Percentiles rank a stretch among this genome's conserved stretches.
Conservation (phyloP, 345 rosid species). For the Eucalyptus rudis region DNA sequence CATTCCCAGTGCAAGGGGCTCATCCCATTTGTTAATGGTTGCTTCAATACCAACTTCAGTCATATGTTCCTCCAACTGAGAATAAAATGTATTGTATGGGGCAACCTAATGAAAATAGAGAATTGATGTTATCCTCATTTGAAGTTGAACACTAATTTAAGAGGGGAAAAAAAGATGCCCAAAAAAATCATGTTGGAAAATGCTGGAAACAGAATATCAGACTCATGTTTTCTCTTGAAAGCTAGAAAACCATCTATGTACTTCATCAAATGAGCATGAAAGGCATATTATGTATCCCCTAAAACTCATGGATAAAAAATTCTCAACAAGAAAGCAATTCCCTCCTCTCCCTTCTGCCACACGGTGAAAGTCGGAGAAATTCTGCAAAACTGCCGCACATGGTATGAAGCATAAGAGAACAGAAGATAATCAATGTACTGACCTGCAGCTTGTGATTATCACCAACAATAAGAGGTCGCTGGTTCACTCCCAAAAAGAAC, state of each 20-base stretch:
- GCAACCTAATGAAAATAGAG: conserved; percentile 45
- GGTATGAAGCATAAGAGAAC: background rate
- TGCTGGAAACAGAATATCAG: background rate
- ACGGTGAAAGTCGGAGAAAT: background rate
- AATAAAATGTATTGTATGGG: conserved; percentile 86
- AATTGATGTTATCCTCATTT: background rate
- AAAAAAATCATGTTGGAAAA: background rate
- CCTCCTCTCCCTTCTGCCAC: background rate
- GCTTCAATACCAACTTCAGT: conserved; percentile 69
- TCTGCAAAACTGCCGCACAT: background rate
- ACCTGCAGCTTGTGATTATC: conserved; percentile 99
- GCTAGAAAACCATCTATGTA: background rate
- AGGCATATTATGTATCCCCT: background rate
- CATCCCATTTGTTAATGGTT: conserved; percentile 84
- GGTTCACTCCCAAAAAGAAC: conserved; percentile 97
- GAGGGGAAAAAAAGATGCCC: background rate
- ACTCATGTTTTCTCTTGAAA: background rate
- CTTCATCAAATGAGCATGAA: background rate
- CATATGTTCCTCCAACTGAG: conserved; percentile 92
- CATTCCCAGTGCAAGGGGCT: conserved; percentile 72
- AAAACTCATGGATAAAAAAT: background rate
- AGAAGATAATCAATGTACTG: background rate
- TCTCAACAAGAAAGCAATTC: background rate
- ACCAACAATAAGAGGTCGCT: conserved; percentile 93
- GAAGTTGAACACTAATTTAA: background rate